Evolutionary conservation across 495 filamentous ascomycete genomes (phyloP).

Genomic region (Glarea lozoyensis): DNA sequence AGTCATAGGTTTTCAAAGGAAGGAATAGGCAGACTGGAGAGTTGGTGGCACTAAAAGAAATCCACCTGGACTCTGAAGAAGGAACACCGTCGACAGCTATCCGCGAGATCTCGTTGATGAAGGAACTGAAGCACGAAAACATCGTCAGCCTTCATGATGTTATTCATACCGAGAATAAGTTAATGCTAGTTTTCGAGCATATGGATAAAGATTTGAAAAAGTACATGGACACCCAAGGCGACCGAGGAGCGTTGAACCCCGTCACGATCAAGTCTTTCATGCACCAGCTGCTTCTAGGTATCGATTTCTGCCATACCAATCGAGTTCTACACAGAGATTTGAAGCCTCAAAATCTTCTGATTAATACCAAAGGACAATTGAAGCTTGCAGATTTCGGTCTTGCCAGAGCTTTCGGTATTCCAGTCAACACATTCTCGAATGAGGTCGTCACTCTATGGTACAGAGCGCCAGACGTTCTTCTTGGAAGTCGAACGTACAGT

Average conservation of each 20-base stretch:
- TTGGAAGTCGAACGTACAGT: constrained; percentile 88
- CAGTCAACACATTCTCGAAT: constrained; percentile 96
- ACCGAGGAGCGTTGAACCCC: constrained; percentile 74
- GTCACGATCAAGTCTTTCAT: constrained; percentile 93
- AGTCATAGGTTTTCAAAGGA: constrained; percentile 91
- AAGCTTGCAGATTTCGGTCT: constrained; percentile 96
- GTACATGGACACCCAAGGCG: constrained; percentile 90
- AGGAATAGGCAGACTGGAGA: constrained; percentile 94
- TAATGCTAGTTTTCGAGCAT: constrained; percentile 98
- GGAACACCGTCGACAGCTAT: constrained; percentile 98
- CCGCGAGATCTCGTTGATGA: constrained; percentile 97
- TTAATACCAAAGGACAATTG: constrained; percentile 82
- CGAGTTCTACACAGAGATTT: constrained; percentile 91
- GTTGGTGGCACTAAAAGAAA: constrained; percentile 95
- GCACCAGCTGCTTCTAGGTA: constrained; percentile 88
- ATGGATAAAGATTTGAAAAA: constrained; percentile 99
- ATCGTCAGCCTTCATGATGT: constrained; percentile 98
- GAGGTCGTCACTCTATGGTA: constrained; percentile 98
- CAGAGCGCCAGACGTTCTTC: constrained; percentile 84
- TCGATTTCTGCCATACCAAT: constrained; percentile 96
- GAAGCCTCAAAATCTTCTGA: constrained; percentile 91
- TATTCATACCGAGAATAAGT: constrained; percentile 98
- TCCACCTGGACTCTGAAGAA: constrained; percentile 97
- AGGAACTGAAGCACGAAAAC: constrained; percentile 96
- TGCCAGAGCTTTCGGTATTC: constrained; percentile 89